Base-by-base conservation (phyloP, 805 yeast genomes). In the Candida ponderosae region DNA sequence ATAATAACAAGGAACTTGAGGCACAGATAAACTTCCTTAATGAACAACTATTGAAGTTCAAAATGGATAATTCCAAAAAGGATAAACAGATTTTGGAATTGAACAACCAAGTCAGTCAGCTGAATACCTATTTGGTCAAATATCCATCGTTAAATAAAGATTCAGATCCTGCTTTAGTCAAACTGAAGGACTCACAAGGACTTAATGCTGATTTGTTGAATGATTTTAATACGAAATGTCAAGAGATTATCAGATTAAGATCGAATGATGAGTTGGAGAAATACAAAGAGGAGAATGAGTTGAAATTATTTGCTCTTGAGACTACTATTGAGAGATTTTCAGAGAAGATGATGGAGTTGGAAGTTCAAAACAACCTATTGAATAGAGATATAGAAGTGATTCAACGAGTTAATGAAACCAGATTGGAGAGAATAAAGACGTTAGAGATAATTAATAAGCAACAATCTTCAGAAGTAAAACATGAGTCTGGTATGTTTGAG, bases 321-420 rank as follows among this genome's bases (percentile, higher is more conserved):
- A 66, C 68, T 34, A 68, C 85, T 1, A 57, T 82, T 16, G 71
- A 70, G 32, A 78, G 70, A 42, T 66, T 82, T 42, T 66, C 73
- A 16, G 63, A 61, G n/a, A 78, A 79, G 39, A 66, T 81, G 38
- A 67, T 67, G 35, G 83, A 81, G 41, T 69, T 80, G 24, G 81
- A 79, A 42, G 56, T 65, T n/a, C 80, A 79, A 50, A 82, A 82
- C 51, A 58, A 66, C 23, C 63, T 70, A 35, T 57, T 82, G 26
- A 65, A 73, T 35, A 74, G 68, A 45, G 86, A 81, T 45, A 60
- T 80, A 16, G 63, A 64, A 20, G 62, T 76, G 4, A 64, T 76
- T 29, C 74, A 74, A 40, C 68, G 73, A 43, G 67, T 81, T 40
- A 69, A 80, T 23, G 78, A 72, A 16, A 60, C 74, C 15, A 68